Evolutionary conservation across 2,329 filamentous ascomycete species (phyloP), one percentile per base, ranked within the genome.

Genomic region (Ceratocystis destructans): DNA sequence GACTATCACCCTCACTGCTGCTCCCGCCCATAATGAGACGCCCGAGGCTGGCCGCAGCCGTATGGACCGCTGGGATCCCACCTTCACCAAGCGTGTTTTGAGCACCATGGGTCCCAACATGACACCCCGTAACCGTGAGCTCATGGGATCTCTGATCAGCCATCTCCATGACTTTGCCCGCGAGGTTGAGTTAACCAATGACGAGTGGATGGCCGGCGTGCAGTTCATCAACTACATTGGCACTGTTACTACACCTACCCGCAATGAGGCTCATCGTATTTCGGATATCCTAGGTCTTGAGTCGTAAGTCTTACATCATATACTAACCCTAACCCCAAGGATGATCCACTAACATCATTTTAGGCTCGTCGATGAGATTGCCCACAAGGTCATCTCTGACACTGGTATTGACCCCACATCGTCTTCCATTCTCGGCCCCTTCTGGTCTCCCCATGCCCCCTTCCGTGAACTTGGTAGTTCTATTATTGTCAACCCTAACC

Each of bases 91-190:
- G 71, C 81, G 85, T 74, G 87, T 90, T 76, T 80, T 91, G 73
- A 82, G 88, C 70, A 81, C 85, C 71, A 90, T 90, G 79, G 84
- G 87, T 64, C 85, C 87, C 71, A 84, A 88, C 71, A 84, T 84
- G 12, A 78, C 81, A 64, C 83, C 87, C 67, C 80, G 88, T 68
- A 82, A 84, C 71, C 82, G 85, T 68, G 78, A 83, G 70, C 79
- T 91, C 71, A 77, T 91, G 72, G 75, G 79, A 68, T 79, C 82
- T 33, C 76, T 90, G 71, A 85, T 90, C 75, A 79, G 77, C 62
- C 87, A 91, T 77, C 79, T 92, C 67, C 88, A 92, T 78, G 87
- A 90, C 76, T 91, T 91, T 74, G 82, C 84, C 66, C 84, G 88
- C 67, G 88, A 92, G 73, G 83, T 89, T 70, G 87, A 91, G 76